A percentile compares a stretch with the other conserved stretches of the same genome.
These are phyloP conservation scores for Moricandia arvensis DNA, from an alignment of 345 rosid species.

Conservation along the genomic window DNA sequence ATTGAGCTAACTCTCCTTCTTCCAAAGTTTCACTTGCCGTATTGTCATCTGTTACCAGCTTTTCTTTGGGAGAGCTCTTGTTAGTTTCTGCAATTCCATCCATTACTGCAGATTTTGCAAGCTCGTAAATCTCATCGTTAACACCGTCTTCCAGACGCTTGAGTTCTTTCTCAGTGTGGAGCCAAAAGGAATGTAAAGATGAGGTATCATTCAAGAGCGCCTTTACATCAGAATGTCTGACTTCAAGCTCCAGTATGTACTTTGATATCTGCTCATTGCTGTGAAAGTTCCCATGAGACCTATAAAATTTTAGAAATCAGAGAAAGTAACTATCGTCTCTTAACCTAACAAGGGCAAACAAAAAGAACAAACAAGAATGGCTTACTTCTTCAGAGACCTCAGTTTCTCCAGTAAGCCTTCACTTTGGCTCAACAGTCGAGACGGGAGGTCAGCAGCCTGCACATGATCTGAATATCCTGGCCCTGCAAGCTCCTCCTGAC, in stretches of 20 bases:
- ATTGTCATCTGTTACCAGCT: conserved; percentile 28
- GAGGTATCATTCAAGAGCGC: conserved; percentile 57
- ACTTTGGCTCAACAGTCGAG: conserved; percentile 52
- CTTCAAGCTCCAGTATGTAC: conserved; percentile 66
- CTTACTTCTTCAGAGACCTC: conserved; percentile 72
- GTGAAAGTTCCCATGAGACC: conserved; percentile 54
- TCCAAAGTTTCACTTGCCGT: conserved; percentile 37
- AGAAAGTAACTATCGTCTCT: neutral
- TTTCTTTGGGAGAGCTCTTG: conserved; percentile 35
- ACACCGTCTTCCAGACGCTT: conserved; percentile 61
- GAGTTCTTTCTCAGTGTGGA: conserved; percentile 72
- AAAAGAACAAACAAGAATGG: conserved; percentile 5
- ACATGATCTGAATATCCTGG: conserved; percentile 28
- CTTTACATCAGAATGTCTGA: conserved; percentile 78
- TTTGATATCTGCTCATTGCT: conserved; percentile 53
- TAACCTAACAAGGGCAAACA: neutral
- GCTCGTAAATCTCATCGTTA: conserved; percentile 63
- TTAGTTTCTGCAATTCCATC: conserved; percentile 46
- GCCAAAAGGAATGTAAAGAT: conserved; percentile 75
- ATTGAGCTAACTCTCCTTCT: conserved; percentile 26
- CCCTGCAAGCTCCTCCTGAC: conserved; percentile 31
- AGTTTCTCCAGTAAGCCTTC: conserved; percentile 69
- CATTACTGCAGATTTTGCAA: conserved; percentile 60
- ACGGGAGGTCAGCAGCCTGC: conserved; percentile 41
- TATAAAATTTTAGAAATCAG: conserved; percentile 36